These are phyloP conservation scores for Gaeumannomyces sp. DNA, from an alignment of 2,329 filamentous ascomycete genomes.

Conservation along the genomic window DNA sequence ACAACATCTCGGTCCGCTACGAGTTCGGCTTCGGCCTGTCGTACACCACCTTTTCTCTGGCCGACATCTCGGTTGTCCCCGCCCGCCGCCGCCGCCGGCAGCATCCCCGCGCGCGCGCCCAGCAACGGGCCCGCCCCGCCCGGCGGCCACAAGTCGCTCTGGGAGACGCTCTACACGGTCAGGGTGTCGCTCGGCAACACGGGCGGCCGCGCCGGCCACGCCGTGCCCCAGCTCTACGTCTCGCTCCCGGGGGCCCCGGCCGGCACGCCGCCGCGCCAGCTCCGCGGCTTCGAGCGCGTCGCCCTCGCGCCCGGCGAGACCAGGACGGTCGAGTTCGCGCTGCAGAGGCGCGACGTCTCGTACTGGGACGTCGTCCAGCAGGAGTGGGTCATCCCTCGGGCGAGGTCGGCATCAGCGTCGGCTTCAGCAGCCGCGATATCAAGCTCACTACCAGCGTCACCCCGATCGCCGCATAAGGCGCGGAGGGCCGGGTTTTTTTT, in stretches of 20 bases:
- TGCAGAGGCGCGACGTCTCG: conserved; percentile 42
- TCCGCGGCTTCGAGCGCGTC: conserved; percentile 48
- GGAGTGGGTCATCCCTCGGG: conserved; percentile 32
- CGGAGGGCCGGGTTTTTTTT: background rate
- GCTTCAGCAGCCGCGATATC: conserved; percentile 23
- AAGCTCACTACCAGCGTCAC: conserved; percentile 5
- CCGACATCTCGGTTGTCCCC: conserved; percentile 43
- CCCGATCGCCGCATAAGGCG: background rate
- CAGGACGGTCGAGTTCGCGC: conserved; percentile 34
- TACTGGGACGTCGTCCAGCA: conserved; percentile 40
- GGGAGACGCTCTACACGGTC: conserved; percentile 42
- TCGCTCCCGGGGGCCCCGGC: conserved; percentile 25
- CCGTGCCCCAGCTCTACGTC: conserved; percentile 53
- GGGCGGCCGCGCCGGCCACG: conserved; percentile 39
- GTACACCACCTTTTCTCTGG: conserved; percentile 47
- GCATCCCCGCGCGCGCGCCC: conserved; percentile 31
- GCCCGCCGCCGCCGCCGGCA: conserved; percentile 34
- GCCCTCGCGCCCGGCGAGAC: conserved; percentile 34
- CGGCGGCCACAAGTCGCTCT: conserved; percentile 52
- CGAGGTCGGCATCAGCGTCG: conserved; percentile 24
- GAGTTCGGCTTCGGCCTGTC: conserved; percentile 60
- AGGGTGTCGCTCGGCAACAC: conserved; percentile 44
- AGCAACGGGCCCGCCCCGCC: conserved; percentile 23
- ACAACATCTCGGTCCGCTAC: conserved; percentile 53
- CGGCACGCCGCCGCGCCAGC: conserved; percentile 41